These are phyloP conservation scores for Pleurotus sapidus DNA, from an alignment of 768 basidiomycete species.

Conservation along the genomic window DNA sequence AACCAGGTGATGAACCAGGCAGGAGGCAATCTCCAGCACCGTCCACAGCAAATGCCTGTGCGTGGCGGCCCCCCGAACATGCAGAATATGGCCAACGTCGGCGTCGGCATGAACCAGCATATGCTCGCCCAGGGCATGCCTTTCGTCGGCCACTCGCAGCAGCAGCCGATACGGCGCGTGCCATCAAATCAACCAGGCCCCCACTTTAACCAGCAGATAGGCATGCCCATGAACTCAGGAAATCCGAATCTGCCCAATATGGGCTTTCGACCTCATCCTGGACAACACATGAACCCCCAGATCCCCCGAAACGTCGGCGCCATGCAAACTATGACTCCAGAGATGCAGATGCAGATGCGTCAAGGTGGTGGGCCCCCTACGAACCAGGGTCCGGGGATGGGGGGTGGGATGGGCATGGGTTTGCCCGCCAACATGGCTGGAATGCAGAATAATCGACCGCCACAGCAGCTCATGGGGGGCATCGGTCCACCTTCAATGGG, in stretches of 20 bases:
- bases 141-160: constrained; percentile 26
- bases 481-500: constrained; percentile 32
- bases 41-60: not conserved
- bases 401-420: not conserved
- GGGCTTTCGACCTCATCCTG: constrained; percentile 34
- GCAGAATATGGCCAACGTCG: not conserved
- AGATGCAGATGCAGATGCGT: constrained; percentile 33
- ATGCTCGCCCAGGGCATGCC: constrained; percentile 26
- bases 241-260: constrained; percentile 30
- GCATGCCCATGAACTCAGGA: constrained; percentile 27
- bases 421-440: constrained; percentile 24
- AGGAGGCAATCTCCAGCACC: not conserved
- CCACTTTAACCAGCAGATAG: constrained; percentile 21
- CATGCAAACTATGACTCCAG: constrained; percentile 36
- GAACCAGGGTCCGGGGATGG: not conserved
- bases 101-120: constrained; percentile 8
- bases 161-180: constrained; percentile 25
- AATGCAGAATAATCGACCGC: constrained; percentile 40
- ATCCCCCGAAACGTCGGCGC: constrained; percentile 31
- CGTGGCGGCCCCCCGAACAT: not conserved
- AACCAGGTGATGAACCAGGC: constrained; percentile 3
- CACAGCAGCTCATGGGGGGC: constrained; percentile 48
- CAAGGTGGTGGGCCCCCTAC: constrained; percentile 22
- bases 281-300: constrained; percentile 29
- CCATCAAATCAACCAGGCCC: not conserved